Percentiles rank a stretch among this genome's conserved stretches.
Evolutionary conservation across 2,329 filamentous ascomycete genomes (phyloP).

Genomic region (Fusarium succisae): DNA sequence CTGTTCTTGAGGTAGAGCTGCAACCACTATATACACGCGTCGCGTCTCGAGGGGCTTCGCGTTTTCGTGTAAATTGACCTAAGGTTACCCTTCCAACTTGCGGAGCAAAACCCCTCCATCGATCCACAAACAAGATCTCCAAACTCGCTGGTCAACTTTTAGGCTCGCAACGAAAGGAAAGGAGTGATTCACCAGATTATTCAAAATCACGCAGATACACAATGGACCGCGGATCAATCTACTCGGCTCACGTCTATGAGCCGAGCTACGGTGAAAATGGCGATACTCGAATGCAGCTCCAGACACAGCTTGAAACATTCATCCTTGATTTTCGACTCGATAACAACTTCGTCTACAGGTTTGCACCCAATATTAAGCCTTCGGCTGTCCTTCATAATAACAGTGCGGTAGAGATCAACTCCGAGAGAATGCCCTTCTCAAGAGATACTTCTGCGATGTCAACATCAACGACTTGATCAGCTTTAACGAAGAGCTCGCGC

Average conservation of each 20-base stretch:
- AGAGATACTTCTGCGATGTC: constrained; percentile 95
- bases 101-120: constrained; percentile 37
- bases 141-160: constrained; percentile 25
- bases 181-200: constrained; percentile 1
- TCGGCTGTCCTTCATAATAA: constrained; percentile 10
- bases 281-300: constrained; percentile 76
- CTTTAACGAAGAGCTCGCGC: constrained; percentile 94
- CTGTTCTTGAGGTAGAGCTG: constrained; percentile 14
- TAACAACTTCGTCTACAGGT: constrained; percentile 96
- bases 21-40: constrained; percentile 45
- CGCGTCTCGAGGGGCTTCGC: constrained; percentile 37
- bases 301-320: constrained; percentile 86
- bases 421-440: constrained; percentile 90
- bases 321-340: constrained; percentile 94
- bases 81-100: constrained; percentile 39
- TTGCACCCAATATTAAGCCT: constrained; percentile 35
- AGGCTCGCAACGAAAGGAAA: constrained; percentile 17
- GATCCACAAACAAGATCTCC: constrained; percentile 37
- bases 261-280: constrained; percentile 71
- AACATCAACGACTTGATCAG: constrained; percentile 96
- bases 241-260: constrained; percentile 83
- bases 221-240: constrained; percentile 91
- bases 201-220: constrained; percentile 8
- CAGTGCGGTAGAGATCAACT: constrained; percentile 79
- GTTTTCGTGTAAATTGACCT: constrained; percentile 33